Evolutionary conservation across 2,329 filamentous ascomycete species (phyloP).

Genomic region (Aspergillus fischeri): DNA sequence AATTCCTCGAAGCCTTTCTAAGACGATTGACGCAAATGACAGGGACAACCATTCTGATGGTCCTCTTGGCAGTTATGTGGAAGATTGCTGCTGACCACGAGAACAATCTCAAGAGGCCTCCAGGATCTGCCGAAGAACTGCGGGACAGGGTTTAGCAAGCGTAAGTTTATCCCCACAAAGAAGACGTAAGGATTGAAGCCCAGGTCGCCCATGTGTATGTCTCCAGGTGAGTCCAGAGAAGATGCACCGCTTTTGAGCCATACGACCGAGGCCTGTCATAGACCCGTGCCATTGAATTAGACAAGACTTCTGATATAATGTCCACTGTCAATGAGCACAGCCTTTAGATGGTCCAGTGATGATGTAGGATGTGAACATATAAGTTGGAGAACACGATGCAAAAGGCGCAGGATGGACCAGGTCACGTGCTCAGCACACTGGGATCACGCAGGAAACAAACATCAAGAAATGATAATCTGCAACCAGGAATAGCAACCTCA

Average conservation of each 20-base stretch:
- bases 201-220: not conserved
- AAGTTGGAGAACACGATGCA: not conserved
- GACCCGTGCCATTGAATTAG: not conserved
- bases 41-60: not conserved
- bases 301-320: not conserved
- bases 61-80: not conserved
- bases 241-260: not conserved
- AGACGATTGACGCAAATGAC: not conserved
- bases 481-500: not conserved
- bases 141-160: not conserved
- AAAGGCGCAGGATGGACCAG: not conserved
- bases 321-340: not conserved
- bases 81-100: not conserved
- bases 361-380: not conserved
- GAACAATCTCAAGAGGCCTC: not conserved
- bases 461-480: not conserved
- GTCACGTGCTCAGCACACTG: slow-evolving; percentile 19
- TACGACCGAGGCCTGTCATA: not conserved
- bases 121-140: not conserved
- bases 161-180: not conserved
- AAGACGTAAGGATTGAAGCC: not conserved
- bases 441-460: not conserved
- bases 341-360: not conserved
- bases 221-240: not conserved
- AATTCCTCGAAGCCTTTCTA: not conserved